These are phyloP conservation scores for Pythium sp. DNA, from an alignment of 352 stramenopile genomes.

Conservation along the genomic window DNA sequence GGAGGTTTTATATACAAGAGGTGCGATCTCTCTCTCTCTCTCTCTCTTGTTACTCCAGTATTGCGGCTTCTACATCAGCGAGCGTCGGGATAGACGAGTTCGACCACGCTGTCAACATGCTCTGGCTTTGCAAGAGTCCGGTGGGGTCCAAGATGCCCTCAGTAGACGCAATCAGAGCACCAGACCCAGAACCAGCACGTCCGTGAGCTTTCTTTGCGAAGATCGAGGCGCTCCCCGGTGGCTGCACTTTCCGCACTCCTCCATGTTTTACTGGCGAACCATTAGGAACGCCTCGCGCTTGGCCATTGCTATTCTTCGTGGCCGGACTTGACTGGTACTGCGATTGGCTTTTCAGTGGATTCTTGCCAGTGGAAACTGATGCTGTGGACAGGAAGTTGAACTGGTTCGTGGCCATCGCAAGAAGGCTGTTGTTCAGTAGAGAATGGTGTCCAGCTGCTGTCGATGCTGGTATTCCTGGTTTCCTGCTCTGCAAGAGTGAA, in stretches of 20 bases:
- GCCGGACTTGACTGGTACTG: background rate
- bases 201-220: conserved; percentile 2
- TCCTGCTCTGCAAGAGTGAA: background rate
- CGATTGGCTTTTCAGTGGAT: conserved; percentile 12
- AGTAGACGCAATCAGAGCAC: background rate
- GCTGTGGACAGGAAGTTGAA: conserved; percentile 37
- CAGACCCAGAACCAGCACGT: background rate
- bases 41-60: background rate
- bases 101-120: conserved; percentile 15
- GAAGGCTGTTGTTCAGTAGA: conserved; percentile 22
- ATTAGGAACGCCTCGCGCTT: background rate
- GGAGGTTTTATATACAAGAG: background rate
- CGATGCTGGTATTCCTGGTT: background rate
- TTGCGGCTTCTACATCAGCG: background rate
- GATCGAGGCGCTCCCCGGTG: conserved; percentile 10
- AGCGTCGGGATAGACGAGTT: conserved; percentile 13
- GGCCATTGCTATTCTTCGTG: conserved; percentile 3
- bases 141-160: background rate
- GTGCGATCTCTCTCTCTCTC: background rate
- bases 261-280: conserved; percentile 2
- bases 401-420: conserved; percentile 38
- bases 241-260: conserved; percentile 2
- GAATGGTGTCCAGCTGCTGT: background rate
- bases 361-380: background rate
- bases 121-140: background rate